Percentiles rank a stretch among this genome's conserved stretches.
These are phyloP conservation scores for Barbatosphaeria neglecta DNA, from an alignment of 495 filamentous ascomycete genomes.

Conservation along the genomic window DNA sequence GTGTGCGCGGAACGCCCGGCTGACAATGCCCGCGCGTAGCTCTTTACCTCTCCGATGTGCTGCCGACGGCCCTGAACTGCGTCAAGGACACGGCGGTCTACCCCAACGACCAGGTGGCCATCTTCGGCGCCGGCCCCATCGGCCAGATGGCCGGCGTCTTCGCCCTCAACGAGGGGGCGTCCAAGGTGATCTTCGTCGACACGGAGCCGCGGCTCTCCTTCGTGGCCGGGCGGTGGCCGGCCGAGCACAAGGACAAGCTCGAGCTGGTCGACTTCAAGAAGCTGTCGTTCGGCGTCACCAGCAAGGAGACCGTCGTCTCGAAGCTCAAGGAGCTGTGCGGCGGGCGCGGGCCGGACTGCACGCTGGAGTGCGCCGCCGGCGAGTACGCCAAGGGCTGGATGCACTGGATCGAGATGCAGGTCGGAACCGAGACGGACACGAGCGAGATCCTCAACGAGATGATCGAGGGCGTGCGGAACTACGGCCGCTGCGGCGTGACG, in stretches of 20 bases:
- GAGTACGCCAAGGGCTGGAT: constrained; percentile 78
- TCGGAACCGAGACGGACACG: constrained; percentile 76
- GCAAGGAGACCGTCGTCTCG: constrained; percentile 48
- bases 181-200: constrained; percentile 72
- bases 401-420: constrained; percentile 61
- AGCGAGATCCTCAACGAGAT: constrained; percentile 84
- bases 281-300: constrained; percentile 32
- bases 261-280: constrained; percentile 34
- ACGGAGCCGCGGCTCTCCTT: constrained; percentile 64
- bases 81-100: constrained; percentile 79
- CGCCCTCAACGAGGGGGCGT: constrained; percentile 58
- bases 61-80: constrained; percentile 67
- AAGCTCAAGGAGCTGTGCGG: constrained; percentile 62
- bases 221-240: constrained; percentile 49
- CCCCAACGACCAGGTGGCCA: constrained; percentile 65
- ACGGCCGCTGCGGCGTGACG: constrained; percentile 65
- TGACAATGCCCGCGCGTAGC: too few species aligned
- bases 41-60: constrained; percentile 71
- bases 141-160: constrained; percentile 74
- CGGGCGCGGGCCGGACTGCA: constrained; percentile 59
- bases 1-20: too few species aligned
- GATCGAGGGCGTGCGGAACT: constrained; percentile 65
- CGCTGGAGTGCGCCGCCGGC: constrained; percentile 73
- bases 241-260: constrained; percentile 24
- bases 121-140: constrained; percentile 70